Base-by-base conservation (phyloP, 768 basidiomycete genomes). In the Boletus sensibilis region DNA sequence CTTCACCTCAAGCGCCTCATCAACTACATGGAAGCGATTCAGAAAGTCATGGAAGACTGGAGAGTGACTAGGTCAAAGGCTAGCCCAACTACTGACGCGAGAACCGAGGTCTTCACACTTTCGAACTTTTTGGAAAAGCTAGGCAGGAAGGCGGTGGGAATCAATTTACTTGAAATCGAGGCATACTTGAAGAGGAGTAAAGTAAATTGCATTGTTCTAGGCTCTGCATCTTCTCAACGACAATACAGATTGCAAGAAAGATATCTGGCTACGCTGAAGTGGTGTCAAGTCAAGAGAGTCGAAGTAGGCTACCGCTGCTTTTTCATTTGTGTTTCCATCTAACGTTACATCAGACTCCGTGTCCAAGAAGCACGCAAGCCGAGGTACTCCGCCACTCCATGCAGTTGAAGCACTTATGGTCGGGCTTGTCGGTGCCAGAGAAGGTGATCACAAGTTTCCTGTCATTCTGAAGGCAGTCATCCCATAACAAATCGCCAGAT, bases 91-190 rank as follows among this genome's bases (percentile, higher is more conserved):
- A 38, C 47, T 11, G 56, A 63, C n/a, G 29, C 29, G 18, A 74
- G 74, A 51, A 66, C 68, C 16, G 86, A 90, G 61, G 84, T 96
- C 50, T 77, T 94, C 68, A 85, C 84, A 5, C 83, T 87, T 2
- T 79, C 81, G 7, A 78, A 84, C 31, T 75, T 98, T 2, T 78
- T 89, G 64, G 77, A 80, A 27, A 76, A 76, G 50, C 71, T 94
- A 10, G 93, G 91, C 2, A 76, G 76, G 60, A 88, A 81, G 68
- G 84, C 80, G 25, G 81, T 82, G 50, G 88, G 86, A 10, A 82
- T 95, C 61, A 96, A 97, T 68, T 70, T 96, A 35, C 74, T 95
- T 52, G 92, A 93, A 68, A 80, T 97, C 21, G 89, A 88, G 61
- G 72, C 73, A 11, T 98, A 97, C 73, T 73, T 98, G 52, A 86